Conservation (phyloP, 2,329 filamentous ascomycete genomes). For the Xylariaceae sp. region DNA sequence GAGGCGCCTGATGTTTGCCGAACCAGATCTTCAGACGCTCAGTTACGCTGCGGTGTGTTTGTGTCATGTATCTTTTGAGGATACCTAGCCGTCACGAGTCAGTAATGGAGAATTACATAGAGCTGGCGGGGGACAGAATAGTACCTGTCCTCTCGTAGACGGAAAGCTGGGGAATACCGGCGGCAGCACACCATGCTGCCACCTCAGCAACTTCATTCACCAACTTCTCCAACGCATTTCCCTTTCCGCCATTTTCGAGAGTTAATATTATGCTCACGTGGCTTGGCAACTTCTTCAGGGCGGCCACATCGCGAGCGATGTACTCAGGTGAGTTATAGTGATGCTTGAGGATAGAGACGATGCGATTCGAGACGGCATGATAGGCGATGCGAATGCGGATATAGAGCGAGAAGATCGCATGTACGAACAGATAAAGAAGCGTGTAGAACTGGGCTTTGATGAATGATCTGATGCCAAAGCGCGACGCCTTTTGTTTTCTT, state of each 20-base stretch:
- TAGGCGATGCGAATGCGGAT: slow-evolving; percentile 76
- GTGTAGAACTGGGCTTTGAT: slow-evolving; percentile 58
- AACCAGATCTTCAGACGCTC: slow-evolving; percentile 84
- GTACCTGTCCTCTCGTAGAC: slow-evolving; percentile 88
- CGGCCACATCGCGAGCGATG: slow-evolving; percentile 79
- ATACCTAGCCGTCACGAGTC: slow-evolving; percentile 52
- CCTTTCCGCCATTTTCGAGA: slow-evolving; percentile 62
- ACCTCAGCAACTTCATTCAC: slow-evolving; percentile 90
- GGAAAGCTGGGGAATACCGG: slow-evolving; percentile 80
- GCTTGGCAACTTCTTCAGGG: slow-evolving; percentile 67
- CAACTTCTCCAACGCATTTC: slow-evolving; percentile 72
- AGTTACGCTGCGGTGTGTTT: slow-evolving; percentile 72
- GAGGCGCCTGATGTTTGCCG: slow-evolving; percentile 61
- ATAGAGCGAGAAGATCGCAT: slow-evolving; percentile 82
- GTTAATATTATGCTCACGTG: slow-evolving; percentile 85
- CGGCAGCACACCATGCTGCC: slow-evolving; percentile 86
- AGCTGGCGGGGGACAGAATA: slow-evolving; percentile 1
- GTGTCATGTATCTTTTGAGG: slow-evolving; percentile 83
- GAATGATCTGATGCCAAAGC: slow-evolving; percentile 56
- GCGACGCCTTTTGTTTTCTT: slow-evolving; percentile 34
- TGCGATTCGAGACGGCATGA: slow-evolving; percentile 69
- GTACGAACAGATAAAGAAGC: slow-evolving; percentile 63
- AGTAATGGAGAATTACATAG: slow-evolving; percentile 9
- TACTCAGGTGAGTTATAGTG: slow-evolving; percentile 93
- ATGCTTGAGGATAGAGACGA: slow-evolving; percentile 81